Evolutionary conservation across 768 basidiomycete species (phyloP), one percentile per base, ranked within the genome.

Genomic region (Auricularia cornea): DNA sequence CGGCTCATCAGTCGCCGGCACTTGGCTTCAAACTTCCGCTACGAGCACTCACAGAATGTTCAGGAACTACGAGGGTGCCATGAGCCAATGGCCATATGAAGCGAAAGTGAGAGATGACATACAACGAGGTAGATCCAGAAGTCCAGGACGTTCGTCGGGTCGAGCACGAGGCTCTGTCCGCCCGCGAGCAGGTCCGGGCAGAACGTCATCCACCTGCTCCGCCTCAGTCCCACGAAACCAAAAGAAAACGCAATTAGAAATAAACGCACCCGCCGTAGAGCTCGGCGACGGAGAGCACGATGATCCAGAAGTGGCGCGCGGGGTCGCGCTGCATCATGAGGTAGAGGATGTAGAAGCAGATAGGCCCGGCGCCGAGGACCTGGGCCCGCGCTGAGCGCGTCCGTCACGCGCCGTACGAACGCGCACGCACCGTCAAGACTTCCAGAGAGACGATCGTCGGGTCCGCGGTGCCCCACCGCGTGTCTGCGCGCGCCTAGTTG

Each of bases 171-270:
- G 71, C 81, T 89, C 0, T 85, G 84, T 68, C 83, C 88, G 26
- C 88, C 89, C 1, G 82, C 85, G 59, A 93, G 75, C 91, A 90
- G 92, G 74, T 92, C 91, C 1, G 91, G 91, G 70, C 85, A 87
- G 75, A 92, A 93, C 3, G 90, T 93, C 91, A 93, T 92, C 86
- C 86, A 92, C 35, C 35, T 38, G 8, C 35, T 10, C 35, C 35
- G 35, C 8, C 10, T 38, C 35, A 38, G 16, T 38, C 35, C 16
- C 35, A 38, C 10, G 16, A 8, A 38, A 8, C 16, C 35, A 38
- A 14, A 38, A 14, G n/a, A n/a, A n/a, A 14, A 38, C 10, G 16
- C 35, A 38, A 8, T 38, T 14, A 38, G 35, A 38, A 14, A n/a
- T n/a, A n/a, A 14, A 38, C 35, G 16, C 10, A 38, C 33, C 16